phyloP scores from a whole-genome alignment of 2,329 filamentous ascomycete species.

The Xylaria multiplex region DNA sequence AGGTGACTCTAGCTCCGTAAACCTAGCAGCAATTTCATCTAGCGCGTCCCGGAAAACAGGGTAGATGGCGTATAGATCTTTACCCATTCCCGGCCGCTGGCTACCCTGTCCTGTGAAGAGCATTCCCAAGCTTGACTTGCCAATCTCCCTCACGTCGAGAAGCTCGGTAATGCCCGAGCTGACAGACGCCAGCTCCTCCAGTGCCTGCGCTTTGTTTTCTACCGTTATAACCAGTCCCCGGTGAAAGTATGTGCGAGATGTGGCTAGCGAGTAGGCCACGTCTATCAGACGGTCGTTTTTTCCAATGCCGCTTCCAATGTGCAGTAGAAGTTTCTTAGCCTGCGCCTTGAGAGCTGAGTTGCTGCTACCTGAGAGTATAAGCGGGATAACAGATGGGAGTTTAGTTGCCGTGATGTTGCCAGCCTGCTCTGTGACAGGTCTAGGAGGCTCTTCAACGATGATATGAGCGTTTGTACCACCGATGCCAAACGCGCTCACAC shows the following conservation, averaged over 20 bases:
- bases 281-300: conserved; percentile 36
- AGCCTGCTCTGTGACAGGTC: not conserved
- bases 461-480: conserved; percentile 56
- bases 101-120: conserved; percentile 53
- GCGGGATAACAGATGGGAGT: conserved; percentile 33
- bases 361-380: conserved; percentile 45
- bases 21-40: conserved; percentile 37
- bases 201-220: conserved; percentile 35
- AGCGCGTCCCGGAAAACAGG: conserved; percentile 46
- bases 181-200: conserved; percentile 34
- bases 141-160: conserved; percentile 2
- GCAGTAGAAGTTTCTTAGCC: conserved; percentile 36
- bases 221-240: conserved; percentile 41
- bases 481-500: conserved; percentile 59
- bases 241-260: conserved; percentile 46
- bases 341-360: conserved; percentile 41
- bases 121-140: conserved; percentile 43
- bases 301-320: conserved; percentile 29
- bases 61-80: conserved; percentile 42
- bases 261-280: conserved; percentile 48
- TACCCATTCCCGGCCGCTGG: conserved; percentile 49
- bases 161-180: not conserved
- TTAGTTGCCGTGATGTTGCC: conserved; percentile 1
- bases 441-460: conserved; percentile 51
- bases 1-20: conserved; percentile 42